Evolutionary conservation across 768 basidiomycete genomes (phyloP), one percentile per base, ranked within the genome.

Genomic region (Mycena maculata): DNA sequence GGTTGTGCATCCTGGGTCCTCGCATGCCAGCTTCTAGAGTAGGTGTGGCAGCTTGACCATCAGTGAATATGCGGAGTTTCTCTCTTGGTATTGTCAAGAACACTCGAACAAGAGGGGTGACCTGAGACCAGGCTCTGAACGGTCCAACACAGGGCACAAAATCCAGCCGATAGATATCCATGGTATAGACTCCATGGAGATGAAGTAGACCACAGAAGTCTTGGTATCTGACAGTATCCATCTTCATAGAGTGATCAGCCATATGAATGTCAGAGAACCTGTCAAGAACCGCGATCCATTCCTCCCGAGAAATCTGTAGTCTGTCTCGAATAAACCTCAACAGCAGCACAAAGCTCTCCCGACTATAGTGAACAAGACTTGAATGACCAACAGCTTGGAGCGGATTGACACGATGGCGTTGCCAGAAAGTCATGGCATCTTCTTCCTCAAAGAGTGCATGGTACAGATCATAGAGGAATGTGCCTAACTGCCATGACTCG

Each of bases 381-480:
- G 70, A 66, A 0, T 28, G n/a, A 1, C n/a, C 25, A 6, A 76
- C 20, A 23, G 64, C 63, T 23, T 58, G 65, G 12, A 36, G 48
- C 0, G 61, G 11, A 49, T 72, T 68, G 38, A 42, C 53, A 45
- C 36, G 27, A 33, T 67, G 63, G 20, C 39, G 28, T 16, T 42
- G 62, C 28, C 61, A 63, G 63, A 77, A 74, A 33, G 66, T 70
- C 36, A 38, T 38, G 13, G 73, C 10, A 56, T 79, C 74, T 60
- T 85, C 81, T 25, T 78, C 67, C 36, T 73, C 73, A 63, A 82
- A 85, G 54, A 85, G 63, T 22, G 70, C 39, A 25, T 76, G 75
- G 65, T 84, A 85, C 9, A 84, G 68, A 36, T 78, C 76, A 70
- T 77, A 82, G 7, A 85, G 73, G 20, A 82, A 72, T 3, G 72